phyloP scores from a whole-genome alignment of 2,329 filamentous ascomycete genomes.

The Alternaria ethzedia region DNA sequence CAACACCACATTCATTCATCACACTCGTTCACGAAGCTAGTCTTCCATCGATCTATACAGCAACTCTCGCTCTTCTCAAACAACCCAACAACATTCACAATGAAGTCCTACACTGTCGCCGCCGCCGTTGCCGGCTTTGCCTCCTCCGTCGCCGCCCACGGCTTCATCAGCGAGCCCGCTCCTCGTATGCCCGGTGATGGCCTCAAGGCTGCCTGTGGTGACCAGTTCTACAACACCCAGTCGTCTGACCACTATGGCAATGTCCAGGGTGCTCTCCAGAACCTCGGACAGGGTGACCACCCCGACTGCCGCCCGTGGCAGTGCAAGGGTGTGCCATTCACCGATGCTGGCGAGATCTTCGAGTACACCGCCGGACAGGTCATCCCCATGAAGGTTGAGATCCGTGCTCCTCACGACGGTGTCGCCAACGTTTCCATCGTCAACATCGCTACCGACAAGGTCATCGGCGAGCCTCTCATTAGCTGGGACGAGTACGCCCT shows the following conservation, averaged over 20 bases:
- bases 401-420: conserved; percentile 62
- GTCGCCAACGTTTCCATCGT: conserved; percentile 66
- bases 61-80: conserved; percentile 12
- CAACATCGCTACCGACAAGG: conserved; percentile 58
- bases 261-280: conserved; percentile 62
- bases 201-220: conserved; percentile 60
- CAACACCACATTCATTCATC: conserved; percentile 36
- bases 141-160: conserved; percentile 60
- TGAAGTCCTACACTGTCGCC: conserved; percentile 53
- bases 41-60: conserved; percentile 35
- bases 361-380: conserved; percentile 59
- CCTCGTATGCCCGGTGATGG: conserved; percentile 60
- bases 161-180: conserved; percentile 57
- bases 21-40: conserved; percentile 41
- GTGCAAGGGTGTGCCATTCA: conserved; percentile 65
- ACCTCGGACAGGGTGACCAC: conserved; percentile 50
- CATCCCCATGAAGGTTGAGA: conserved; percentile 55
- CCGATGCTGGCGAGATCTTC: conserved; percentile 59
- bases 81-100: conserved; percentile 37
- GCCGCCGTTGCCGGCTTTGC: conserved; percentile 52
- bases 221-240: conserved; percentile 62
- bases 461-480: conserved; percentile 62
- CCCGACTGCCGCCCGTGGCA: conserved; percentile 62
- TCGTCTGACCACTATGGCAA: conserved; percentile 62
- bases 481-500: conserved; percentile 64